Conservation (phyloP, 176 grass and related monocot species). For the Zea mays region Zm-B73-REFERENCE-NAM-5.0 NC_050100.1:190561501-190562000, state of each 20-base stretch:
- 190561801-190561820: conserved; percentile 81
- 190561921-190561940: conserved; percentile 69
- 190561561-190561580: conserved; percentile 59
- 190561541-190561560: conserved; percentile 62
- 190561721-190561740: conserved; percentile 68
- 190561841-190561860: conserved; percentile 78
- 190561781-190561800: conserved; percentile 57
- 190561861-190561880: conserved; percentile 81
- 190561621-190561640: conserved; percentile 29
- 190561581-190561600: conserved; percentile 46
- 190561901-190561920: conserved; percentile 67
- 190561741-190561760: conserved; percentile 66
- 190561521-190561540: conserved; percentile 61
- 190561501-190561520: conserved; percentile 56
- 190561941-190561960: conserved; percentile 59
- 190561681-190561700: conserved; percentile 74
- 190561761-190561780: conserved; percentile 58
- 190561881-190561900: conserved; percentile 79
- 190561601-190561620: not conserved
- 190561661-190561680: conserved; percentile 46
- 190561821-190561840: conserved; percentile 81
- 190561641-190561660: conserved; percentile 38
- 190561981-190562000: conserved; percentile 89
- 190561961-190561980: conserved; percentile 79
- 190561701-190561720: conserved; percentile 78